Evolutionary conservation across 1,284 basidiomycete genomes (phyloP), one percentile per base, ranked within the genome.

Genomic region (Austroboletus novae-zelandiae): DNA sequence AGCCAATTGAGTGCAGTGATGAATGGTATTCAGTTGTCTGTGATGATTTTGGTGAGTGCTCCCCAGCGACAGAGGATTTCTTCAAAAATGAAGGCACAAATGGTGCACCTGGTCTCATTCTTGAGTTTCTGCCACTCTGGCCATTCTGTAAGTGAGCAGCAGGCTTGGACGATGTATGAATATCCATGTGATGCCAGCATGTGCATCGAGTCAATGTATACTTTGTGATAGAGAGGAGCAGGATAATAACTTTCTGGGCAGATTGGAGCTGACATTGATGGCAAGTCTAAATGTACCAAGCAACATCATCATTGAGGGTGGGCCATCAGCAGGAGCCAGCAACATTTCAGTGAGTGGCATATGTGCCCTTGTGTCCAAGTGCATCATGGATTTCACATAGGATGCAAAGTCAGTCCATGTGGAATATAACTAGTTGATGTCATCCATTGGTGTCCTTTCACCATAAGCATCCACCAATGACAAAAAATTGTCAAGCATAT

Each of bases 1-100:
- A 56, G 45, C 27, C 30, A 45, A 3, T 47, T 5, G 1, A 53
- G 18, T 1, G 20, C 45, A 0, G 41, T 25, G 3, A 51, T 6
- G 5, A 56, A 47, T 0, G 46, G 46, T 0, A 47, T 41, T 0
- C 52, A 23, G 13, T 54, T 56, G 18, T 52, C 55, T n/a, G n/a
- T n/a, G n/a, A n/a, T n/a, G n/a, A n/a, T n/a, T n/a, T n/a, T n/a
- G n/a, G 23, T 9, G 2, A 59, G 39, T 29, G 45, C 25, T 39
- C 45, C 45, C 53, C 48, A 1, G 27, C 9, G n/a, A n/a, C n/a
- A n/a, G n/a, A n/a, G n/a, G n/a, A n/a, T n/a, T n/a, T n/a, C n/a
- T n/a, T n/a, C n/a, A n/a, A n/a, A n/a, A n/a, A n/a, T n/a, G n/a
- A n/a, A n/a, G n/a, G n/a, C n/a, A n/a, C n/a, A n/a, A n/a, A 3